phyloP scores from a whole-genome alignment of 2,329 filamentous ascomycete species.

The Ophiosphaerella herpotricha region DNA sequence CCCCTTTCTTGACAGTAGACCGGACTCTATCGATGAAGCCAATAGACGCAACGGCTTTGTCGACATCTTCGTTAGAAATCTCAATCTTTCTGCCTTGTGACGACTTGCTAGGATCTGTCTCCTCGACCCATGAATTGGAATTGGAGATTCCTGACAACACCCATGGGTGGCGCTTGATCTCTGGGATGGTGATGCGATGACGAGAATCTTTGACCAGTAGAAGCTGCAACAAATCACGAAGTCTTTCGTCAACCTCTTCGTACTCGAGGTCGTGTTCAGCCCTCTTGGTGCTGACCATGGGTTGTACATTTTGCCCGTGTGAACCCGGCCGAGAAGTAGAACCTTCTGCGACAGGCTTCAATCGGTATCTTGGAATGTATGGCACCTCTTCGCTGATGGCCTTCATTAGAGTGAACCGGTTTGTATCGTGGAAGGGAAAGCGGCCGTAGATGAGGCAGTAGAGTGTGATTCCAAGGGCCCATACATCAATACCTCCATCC shows the following conservation, averaged over 20 bases:
- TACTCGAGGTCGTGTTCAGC: slow-evolving; percentile 80
- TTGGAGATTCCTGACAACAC: slow-evolving; percentile 78
- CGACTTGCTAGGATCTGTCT: slow-evolving; percentile 82
- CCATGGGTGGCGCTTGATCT: slow-evolving; percentile 95
- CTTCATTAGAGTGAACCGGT: slow-evolving; percentile 89
- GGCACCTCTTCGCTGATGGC: slow-evolving; percentile 92
- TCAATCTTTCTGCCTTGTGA: slow-evolving; percentile 85
- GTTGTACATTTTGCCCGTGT: slow-evolving; percentile 51
- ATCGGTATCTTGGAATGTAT: slow-evolving; percentile 79
- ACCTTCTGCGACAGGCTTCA: slow-evolving; percentile 69
- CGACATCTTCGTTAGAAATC: slow-evolving; percentile 90
- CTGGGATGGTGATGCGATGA: slow-evolving; percentile 83
- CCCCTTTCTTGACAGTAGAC: slow-evolving; percentile 64
- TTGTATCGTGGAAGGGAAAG: slow-evolving; percentile 89
- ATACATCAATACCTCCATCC: slow-evolving; percentile 93
- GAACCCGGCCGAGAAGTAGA: slow-evolving; percentile 53
- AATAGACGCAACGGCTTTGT: slow-evolving; percentile 85
- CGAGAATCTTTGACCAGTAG: slow-evolving; percentile 89
- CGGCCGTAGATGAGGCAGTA: slow-evolving; percentile 95
- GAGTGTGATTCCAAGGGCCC: slow-evolving; percentile 93
- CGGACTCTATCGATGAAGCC: slow-evolving; percentile 84
- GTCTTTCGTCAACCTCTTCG: slow-evolving; percentile 79
- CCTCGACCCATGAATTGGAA: slow-evolving; percentile 82
- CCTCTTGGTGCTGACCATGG: slow-evolving; percentile 70
- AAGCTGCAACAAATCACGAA: slow-evolving; percentile 76